Conservation (phyloP, 805 yeast species). For the Spathaspora gorwiae region DNA sequence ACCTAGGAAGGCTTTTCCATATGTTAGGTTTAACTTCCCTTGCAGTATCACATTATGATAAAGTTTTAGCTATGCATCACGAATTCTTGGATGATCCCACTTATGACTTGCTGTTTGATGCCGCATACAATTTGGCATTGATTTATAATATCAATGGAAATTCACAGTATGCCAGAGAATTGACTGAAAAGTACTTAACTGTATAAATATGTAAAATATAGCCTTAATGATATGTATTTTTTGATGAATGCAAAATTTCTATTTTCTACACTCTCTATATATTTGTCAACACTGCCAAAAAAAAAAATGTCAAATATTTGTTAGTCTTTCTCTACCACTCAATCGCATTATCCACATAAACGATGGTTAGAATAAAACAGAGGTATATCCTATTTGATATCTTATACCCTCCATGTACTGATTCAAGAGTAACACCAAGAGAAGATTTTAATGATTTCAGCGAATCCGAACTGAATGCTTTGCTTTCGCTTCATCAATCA, state of each 20-base stretch:
- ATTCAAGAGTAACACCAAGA: background rate
- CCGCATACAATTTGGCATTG: constrained; percentile 79
- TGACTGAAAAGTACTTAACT: constrained; percentile 64
- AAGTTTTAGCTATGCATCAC: constrained; percentile 48
- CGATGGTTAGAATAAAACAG: constrained; percentile 85
- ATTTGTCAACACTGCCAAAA: background rate
- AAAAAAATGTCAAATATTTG: background rate
- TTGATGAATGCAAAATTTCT: no score
- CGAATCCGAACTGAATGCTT: constrained; percentile 29
- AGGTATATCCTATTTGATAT: constrained; percentile 81
- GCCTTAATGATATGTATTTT: no score
- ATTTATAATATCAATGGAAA: constrained; percentile 79
- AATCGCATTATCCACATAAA: background rate
- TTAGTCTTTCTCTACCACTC: background rate
- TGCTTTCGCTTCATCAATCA: constrained; percentile 47
- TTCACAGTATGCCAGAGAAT: constrained; percentile 51
- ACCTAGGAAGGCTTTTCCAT: constrained; percentile 82
- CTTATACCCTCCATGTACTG: constrained; percentile 47
- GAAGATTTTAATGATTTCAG: constrained; percentile 19
- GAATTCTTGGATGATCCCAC: constrained; percentile 33
- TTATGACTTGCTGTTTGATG: constrained; percentile 66
- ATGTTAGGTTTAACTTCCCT: constrained; percentile 69
- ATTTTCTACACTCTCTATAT: no score
- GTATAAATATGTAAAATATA: background rate
- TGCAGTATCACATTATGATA: constrained; percentile 71